Conservation (phyloP, 1,284 basidiomycete species). For the Fomitiporia mediterranea region DNA sequence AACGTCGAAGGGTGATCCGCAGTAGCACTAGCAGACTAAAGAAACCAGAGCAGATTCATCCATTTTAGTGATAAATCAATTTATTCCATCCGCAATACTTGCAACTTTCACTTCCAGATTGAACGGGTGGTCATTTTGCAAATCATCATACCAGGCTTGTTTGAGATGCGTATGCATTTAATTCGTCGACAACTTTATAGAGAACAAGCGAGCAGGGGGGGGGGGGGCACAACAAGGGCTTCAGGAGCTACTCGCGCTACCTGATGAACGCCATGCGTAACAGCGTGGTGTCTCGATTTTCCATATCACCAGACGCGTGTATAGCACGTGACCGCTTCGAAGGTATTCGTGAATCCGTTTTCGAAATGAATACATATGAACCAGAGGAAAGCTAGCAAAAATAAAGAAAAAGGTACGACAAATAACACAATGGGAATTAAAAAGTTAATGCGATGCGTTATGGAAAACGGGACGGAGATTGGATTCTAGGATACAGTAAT, state of each 20-base stretch:
- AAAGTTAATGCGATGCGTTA: slow-evolving; percentile 6
- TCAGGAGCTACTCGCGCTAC: too few relatives aligned
- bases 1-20: background rate
- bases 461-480: slow-evolving; percentile 7
- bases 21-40: background rate
- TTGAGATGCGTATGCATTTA: too few relatives aligned
- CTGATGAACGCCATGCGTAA: too few relatives aligned
- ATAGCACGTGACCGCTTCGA: too few relatives aligned
- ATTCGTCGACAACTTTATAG: too few relatives aligned
- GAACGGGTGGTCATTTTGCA: slow-evolving; percentile 10
- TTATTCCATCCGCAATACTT: background rate
- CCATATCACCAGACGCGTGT: too few relatives aligned
- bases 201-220: too few relatives aligned
- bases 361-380: slow-evolving; percentile 18
- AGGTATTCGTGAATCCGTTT: too few relatives aligned
- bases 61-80: background rate
- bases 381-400: slow-evolving; percentile 3
- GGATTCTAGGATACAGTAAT: slow-evolving; percentile 15
- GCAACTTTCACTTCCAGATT: slow-evolving; percentile 10
- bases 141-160: slow-evolving; percentile 8
- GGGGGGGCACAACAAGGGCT: too few relatives aligned
- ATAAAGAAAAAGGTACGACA: background rate
- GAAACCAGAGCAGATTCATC: background rate
- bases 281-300: too few relatives aligned
- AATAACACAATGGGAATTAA: slow-evolving; percentile 13